Percentiles rank a stretch among this genome's conserved stretches.
Conservation (phyloP, 2,329 filamentous ascomycete species). For the Exophiala dermatitidis region DNA sequence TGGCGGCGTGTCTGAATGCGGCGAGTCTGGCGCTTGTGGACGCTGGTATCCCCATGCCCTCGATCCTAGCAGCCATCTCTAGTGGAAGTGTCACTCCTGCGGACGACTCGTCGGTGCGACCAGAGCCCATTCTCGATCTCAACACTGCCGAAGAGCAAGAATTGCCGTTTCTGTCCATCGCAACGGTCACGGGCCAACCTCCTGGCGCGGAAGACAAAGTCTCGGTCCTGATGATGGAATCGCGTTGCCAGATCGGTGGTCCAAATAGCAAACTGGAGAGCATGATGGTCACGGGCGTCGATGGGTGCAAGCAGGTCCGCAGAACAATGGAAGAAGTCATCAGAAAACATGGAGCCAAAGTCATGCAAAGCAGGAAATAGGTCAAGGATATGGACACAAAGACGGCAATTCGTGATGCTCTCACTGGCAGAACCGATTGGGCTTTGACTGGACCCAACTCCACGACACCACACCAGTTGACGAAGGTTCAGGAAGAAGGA, state of each 20-base stretch:
- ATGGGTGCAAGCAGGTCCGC: constrained; percentile 82
- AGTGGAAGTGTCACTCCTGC: constrained; percentile 55
- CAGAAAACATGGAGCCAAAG: constrained; percentile 22
- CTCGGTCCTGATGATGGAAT: constrained; percentile 76
- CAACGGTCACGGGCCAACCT: constrained; percentile 62
- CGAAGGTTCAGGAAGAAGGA: too few relatives aligned
- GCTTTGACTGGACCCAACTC: too few relatives aligned
- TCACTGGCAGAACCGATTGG: too few relatives aligned
- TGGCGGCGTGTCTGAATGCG: constrained; percentile 86
- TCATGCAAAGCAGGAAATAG: constrained; percentile 22
- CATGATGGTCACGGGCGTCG: constrained; percentile 86
- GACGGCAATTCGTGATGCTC: too few relatives aligned
- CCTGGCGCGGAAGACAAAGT: constrained; percentile 54
- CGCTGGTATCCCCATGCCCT: constrained; percentile 89
- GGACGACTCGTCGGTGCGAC: constrained; percentile 16
- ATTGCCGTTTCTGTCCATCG: constrained; percentile 80
- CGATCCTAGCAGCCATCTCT: constrained; percentile 83
- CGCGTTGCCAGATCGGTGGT: constrained; percentile 64
- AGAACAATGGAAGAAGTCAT: constrained; percentile 75
- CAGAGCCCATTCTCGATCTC: constrained; percentile 39
- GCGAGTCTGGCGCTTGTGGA: constrained; percentile 86
- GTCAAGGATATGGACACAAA: neutral
- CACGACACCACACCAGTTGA: too few relatives aligned
- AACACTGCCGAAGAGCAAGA: constrained; percentile 55
- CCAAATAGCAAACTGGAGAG: constrained; percentile 61